Conservation (phyloP, 2,329 filamentous ascomycete species). For the Exophiala phaeomuriformis region DNA sequence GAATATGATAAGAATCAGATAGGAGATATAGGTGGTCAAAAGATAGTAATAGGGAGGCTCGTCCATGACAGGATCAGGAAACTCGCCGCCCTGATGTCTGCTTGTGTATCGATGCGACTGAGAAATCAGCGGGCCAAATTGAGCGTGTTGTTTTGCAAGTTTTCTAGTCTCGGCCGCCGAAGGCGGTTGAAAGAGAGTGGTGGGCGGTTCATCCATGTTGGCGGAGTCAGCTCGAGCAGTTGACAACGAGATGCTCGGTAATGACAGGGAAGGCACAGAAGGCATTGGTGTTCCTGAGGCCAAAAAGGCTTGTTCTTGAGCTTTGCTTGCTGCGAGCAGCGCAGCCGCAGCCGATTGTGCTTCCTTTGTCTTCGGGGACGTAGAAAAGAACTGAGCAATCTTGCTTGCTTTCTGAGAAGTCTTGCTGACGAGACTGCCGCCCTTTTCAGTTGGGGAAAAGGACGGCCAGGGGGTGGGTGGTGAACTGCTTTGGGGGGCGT, state of each 20-base stretch:
- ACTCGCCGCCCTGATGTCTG: conserved; percentile 71
- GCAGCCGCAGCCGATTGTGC: conserved; percentile 46
- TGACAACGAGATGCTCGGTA: conserved; percentile 88
- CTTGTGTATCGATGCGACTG: conserved; percentile 81
- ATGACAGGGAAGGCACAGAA: conserved; percentile 63
- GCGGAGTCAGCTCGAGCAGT: conserved; percentile 71
- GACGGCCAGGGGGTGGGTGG: conserved; percentile 43
- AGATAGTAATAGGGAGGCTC: conserved; percentile 96
- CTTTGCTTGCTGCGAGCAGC: conserved; percentile 60
- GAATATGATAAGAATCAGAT: conserved; percentile 89
- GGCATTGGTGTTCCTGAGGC: conserved; percentile 57
- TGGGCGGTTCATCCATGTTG: conserved; percentile 63
- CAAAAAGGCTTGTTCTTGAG: conserved; percentile 53
- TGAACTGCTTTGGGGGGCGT: conserved; percentile 50
- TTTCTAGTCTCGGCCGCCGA: conserved; percentile 73
- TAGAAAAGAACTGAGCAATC: conserved; percentile 74
- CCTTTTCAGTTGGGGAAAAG: conserved; percentile 47
- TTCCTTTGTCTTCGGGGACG: conserved; percentile 67
- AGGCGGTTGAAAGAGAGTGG: conserved; percentile 80
- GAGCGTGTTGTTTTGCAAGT: conserved; percentile 71
- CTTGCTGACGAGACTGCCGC: conserved; percentile 41
- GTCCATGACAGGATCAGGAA: conserved; percentile 80
- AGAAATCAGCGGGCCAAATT: conserved; percentile 80
- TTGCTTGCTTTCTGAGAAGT: conserved; percentile 61
- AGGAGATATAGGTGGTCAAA: conserved; percentile 96